Conservation (phyloP, 805 yeast genomes). For the Candida koratica region DNA sequence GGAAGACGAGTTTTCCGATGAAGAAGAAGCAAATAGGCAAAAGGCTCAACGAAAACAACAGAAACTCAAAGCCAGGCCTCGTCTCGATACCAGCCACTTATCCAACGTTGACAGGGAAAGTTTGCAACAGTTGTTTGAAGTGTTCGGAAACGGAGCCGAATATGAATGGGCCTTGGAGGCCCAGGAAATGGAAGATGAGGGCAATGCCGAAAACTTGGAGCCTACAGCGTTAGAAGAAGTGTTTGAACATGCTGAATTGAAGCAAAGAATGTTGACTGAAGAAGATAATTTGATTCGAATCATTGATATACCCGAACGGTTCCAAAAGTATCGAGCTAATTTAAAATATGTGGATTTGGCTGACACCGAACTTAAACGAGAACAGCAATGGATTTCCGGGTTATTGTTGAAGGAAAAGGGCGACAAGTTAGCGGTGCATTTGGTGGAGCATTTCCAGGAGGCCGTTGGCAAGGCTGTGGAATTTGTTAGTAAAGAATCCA, state of each 20-base stretch:
- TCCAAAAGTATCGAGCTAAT: slow-evolving; percentile 67
- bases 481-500: slow-evolving; percentile 68
- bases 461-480: slow-evolving; percentile 71
- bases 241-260: slow-evolving; percentile 90
- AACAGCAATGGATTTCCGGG: slow-evolving; percentile 78
- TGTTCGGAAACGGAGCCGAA: slow-evolving; percentile 95
- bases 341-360: slow-evolving; percentile 66
- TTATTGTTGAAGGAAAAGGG: slow-evolving; percentile 57
- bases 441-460: slow-evolving; percentile 52
- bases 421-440: slow-evolving; percentile 33
- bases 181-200: slow-evolving; percentile 62
- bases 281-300: slow-evolving; percentile 85
- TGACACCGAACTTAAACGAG: slow-evolving; percentile 64
- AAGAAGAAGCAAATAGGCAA: slow-evolving; percentile 52
- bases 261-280: slow-evolving; percentile 86
- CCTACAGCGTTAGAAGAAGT: slow-evolving; percentile 75
- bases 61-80: slow-evolving; percentile 33
- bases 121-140: slow-evolving; percentile 87
- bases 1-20: slow-evolving; percentile 93
- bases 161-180: slow-evolving; percentile 98
- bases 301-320: slow-evolving; percentile 89
- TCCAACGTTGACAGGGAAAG: slow-evolving; percentile 80
- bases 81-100: slow-evolving; percentile 55
- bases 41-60: slow-evolving; percentile 29
- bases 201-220: slow-evolving; percentile 49